Evolutionary conservation across 768 basidiomycete genomes (phyloP), one percentile per base, ranked within the genome.

Genomic region (Omphalotus guepiniiformis): DNA sequence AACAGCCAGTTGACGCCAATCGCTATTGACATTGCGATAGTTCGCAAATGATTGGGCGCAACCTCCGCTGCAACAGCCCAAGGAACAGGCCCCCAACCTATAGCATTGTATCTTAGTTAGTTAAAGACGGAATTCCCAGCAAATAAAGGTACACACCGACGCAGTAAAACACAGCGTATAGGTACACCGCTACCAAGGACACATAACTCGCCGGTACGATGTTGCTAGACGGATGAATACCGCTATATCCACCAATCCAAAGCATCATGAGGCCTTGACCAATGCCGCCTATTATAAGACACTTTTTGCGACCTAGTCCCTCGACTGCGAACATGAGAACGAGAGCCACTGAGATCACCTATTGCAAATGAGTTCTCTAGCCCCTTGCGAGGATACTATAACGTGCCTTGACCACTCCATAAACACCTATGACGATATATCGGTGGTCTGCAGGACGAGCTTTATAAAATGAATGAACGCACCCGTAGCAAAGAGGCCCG

Each of bases 401-500:
- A 18, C 48, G 18, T 45, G 63, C 64, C 57, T 68, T 67, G 26
- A 67, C 63, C n/a, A 63, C 57, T 18, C 67, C 65, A 47, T 66
- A 67, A 15, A 67, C 60, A 21, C 63, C 63, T 63, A 16, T 12
- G 12, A 37, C 23, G 21, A 29, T 21, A 47, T 16, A 37, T 16
- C n/a, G n/a, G n/a, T n/a, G n/a, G n/a, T n/a, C n/a, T n/a, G n/a
- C n/a, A n/a, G 30, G 9, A 32, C 30, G n/a, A 37, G 9, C 12
- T 36, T 36, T 6, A 44, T 34, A 26, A 32, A 32, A 13, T 46
- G 38, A 5, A 46, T 63, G 42, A 65, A 67, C 50, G 62, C 53
- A 51, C 78, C 79, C 4, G 79, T 79, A 3, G 78, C 77, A 30
- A 80, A 69, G 6, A 80, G 62, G 15, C 64, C 69, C 3, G 73